These are phyloP conservation scores for Neurospora cerealis DNA, from an alignment of 495 filamentous ascomycete genomes.

Conservation along the genomic window DNA sequence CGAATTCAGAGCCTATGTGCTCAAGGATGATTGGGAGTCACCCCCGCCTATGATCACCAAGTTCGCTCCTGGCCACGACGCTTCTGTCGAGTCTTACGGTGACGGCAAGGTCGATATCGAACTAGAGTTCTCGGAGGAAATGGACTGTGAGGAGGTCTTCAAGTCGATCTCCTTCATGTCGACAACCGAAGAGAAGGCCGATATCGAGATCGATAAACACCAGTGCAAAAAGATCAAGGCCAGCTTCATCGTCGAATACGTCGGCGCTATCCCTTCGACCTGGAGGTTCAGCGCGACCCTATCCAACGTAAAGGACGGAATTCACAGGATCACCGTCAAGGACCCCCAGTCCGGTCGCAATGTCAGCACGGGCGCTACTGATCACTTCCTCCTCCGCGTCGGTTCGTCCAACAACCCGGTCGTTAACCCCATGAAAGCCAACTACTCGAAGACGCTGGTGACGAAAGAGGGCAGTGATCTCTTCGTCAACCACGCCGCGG, in stretches of 20 bases:
- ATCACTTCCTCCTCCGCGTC: constrained; percentile 41
- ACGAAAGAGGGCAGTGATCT: constrained; percentile 25
- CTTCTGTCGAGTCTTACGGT: constrained; percentile 35
- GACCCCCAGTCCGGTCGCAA: constrained; percentile 39
- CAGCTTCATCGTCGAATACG: constrained; percentile 38
- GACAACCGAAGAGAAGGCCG: constrained; percentile 38
- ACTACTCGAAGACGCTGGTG: constrained; percentile 46
- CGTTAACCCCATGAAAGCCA: constrained; percentile 46
- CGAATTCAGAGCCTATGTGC: constrained; percentile 54
- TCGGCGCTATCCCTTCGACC: constrained; percentile 38
- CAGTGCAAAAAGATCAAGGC: constrained; percentile 30
- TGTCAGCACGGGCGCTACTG: constrained; percentile 30
- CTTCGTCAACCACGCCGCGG: constrained; percentile 47
- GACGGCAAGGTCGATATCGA: constrained; percentile 34
- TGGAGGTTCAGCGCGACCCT: constrained; percentile 49
- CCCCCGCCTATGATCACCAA: constrained; percentile 54
- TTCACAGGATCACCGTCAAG: constrained; percentile 54
- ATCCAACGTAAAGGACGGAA: constrained; percentile 33
- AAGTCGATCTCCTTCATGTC: constrained; percentile 43
- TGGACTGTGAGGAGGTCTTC: constrained; percentile 51
- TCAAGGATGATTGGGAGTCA: constrained; percentile 42
- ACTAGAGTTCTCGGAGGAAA: constrained; percentile 51
- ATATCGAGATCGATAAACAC: constrained; percentile 6
- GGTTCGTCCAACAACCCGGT: constrained; percentile 42
- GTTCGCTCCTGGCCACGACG: constrained; percentile 55